Conservation (phyloP, 2,329 filamentous ascomycete genomes). For the Alternaria triticina region DNA sequence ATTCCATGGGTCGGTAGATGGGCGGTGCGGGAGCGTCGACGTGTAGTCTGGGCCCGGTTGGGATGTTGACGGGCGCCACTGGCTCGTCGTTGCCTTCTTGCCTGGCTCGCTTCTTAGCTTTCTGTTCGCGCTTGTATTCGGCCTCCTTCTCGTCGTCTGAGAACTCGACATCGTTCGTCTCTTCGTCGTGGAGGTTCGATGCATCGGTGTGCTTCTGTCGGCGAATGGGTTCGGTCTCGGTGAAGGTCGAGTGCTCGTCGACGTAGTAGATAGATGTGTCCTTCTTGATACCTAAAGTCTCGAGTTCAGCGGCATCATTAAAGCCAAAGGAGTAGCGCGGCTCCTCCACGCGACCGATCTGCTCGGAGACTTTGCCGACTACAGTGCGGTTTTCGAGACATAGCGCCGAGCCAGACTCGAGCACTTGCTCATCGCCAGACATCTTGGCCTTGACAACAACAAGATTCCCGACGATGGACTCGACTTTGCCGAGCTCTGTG, state of each 20-base stretch:
- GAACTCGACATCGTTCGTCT: slow-evolving; percentile 91
- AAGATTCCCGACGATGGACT: slow-evolving; percentile 79
- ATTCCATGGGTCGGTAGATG: slow-evolving; percentile 31
- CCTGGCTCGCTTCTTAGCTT: slow-evolving; percentile 64
- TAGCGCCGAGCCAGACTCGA: slow-evolving; percentile 83
- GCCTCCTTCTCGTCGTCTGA: slow-evolving; percentile 96
- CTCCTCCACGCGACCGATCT: slow-evolving; percentile 82
- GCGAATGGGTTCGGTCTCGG: slow-evolving; percentile 84
- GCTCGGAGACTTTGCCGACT: slow-evolving; percentile 83
- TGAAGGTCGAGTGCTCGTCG: slow-evolving; percentile 76
- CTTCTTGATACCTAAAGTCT: slow-evolving; percentile 68
- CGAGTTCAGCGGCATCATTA: slow-evolving; percentile 70
- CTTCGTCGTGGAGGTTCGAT: slow-evolving; percentile 93
- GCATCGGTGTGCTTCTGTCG: slow-evolving; percentile 88
- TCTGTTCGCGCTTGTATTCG: slow-evolving; percentile 67
- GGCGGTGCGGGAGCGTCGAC: slow-evolving; percentile 23
- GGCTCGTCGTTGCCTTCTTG: slow-evolving; percentile 35
- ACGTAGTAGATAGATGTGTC: slow-evolving; percentile 82
- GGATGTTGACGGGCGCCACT: slow-evolving; percentile 22
- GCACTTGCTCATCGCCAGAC: slow-evolving; percentile 81
- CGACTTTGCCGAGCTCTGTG: slow-evolving; percentile 74
- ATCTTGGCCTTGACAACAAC: slow-evolving; percentile 79
- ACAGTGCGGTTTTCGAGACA: slow-evolving; percentile 78
- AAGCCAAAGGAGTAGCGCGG: slow-evolving; percentile 87
- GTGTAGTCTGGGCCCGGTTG: slow-evolving; percentile 27